phyloP scores from a whole-genome alignment of 306 rosid species.

The Quercus robur region DNA sequence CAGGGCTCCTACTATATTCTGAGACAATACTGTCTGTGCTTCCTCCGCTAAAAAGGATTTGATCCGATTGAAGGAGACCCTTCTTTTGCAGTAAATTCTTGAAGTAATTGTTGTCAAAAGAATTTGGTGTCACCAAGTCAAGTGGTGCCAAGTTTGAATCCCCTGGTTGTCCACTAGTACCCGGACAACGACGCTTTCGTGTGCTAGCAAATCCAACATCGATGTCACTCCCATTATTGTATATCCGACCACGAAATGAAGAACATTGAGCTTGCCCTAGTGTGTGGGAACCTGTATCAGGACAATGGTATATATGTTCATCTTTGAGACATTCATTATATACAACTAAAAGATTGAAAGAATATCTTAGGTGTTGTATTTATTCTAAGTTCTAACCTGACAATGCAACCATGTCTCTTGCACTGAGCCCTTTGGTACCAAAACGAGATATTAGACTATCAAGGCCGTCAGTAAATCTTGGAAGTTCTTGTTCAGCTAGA shows the following conservation, averaged over 20 bases:
- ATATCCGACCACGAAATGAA: not conserved
- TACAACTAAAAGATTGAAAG: no score
- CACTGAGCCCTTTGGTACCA: conserved; percentile 11
- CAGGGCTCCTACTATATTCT: not conserved
- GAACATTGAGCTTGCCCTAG: conserved; percentile 8
- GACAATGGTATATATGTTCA: no score
- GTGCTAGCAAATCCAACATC: conserved; percentile 11
- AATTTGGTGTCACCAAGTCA: conserved; percentile 31
- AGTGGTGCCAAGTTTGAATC: conserved; percentile 17
- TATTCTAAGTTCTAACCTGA: not conserved
- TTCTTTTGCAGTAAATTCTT: conserved; percentile 30
- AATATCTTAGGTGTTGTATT: no score
- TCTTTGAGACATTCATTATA: no score
- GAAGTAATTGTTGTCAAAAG: conserved; percentile 30
- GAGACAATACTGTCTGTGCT: not conserved
- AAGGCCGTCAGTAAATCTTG: conserved; percentile 22
- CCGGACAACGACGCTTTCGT: not conserved
- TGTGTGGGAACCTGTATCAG: not conserved
- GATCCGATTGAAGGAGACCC: conserved; percentile 23
- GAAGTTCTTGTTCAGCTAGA: conserved; percentile 26
- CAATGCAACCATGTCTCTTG: conserved; percentile 30
- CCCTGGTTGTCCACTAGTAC: no score
- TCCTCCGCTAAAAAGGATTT: not conserved
- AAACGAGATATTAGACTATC: conserved; percentile 21
- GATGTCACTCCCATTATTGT: conserved; percentile 3